Base-by-base conservation (phyloP, 73 alveolate genomes). In the Blepharisma stoltei region DNA sequence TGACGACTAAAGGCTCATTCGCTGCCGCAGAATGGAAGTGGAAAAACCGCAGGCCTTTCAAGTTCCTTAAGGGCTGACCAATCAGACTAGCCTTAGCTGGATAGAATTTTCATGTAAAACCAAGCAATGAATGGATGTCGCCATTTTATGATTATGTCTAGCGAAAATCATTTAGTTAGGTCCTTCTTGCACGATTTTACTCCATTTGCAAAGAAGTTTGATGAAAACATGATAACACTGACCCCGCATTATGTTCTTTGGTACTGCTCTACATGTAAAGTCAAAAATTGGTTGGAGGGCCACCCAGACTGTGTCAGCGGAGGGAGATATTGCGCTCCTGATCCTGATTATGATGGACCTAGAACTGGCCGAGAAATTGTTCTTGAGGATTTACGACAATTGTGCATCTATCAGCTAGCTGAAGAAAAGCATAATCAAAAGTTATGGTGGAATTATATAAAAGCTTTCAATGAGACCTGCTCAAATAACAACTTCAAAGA, bases 311-410 rank as follows among this genome's bases (percentile, higher is more conserved):
- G 79, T 69, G 20, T 69, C 3, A 44, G 67, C 4, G 79, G 79
- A 69, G 79, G 79, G 27, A 9, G 79, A n/a, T 69, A 69, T 43
- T 69, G 79, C 38, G 23, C 71, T 5, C 60, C 45, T 44, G 79
- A 69, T 43, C 79, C 79, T 44, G 79, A 69, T 37, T 7, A 20
- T 14, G 73, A 60, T 20, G 79, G 79, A 0, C 76, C 54, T n/a
- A 85, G 82, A 7, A 75, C 38, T 9, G 95, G 95, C 3, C 70
- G 90, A 73, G 87, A 80, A 37, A 84, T 88, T 37, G 55, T 88
- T 18, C 54, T 55, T 5, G 95, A 88, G 65, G 87, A 84, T 68
- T 54, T 88, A 1, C 68, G 93, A 82, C 71, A 85, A 46, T 54
- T 53, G 7, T 85, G 93, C 48, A 41, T 85, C 7, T 85, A 55